Evolutionary conservation across 2,329 filamentous ascomycete species (phyloP), one percentile per base, ranked within the genome.

Genomic region (Helicocarpus griseus): DNA sequence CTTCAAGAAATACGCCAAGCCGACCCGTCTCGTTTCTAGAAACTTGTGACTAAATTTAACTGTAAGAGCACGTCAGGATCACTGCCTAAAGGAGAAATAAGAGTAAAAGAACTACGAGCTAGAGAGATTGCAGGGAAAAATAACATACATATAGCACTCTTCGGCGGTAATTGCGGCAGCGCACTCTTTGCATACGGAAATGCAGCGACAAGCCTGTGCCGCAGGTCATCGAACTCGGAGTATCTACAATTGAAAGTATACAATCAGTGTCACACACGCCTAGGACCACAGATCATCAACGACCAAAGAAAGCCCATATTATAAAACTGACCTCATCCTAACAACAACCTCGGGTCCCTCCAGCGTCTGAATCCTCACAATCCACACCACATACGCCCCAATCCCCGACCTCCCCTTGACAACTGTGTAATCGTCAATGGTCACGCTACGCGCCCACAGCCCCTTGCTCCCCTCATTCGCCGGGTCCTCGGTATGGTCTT

Each of bases 301-400:
- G n/a, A n/a, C n/a, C n/a, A n/a, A n/a, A n/a, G n/a, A n/a, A n/a
- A n/a, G n/a, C n/a, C n/a, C n/a, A 31, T 31, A 31, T 31, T 31
- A 43, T 33, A 9, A 22, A 14, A 56, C 55, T 51, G 62, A 80
- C 76, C 80, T 77, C 70, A 83, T 83, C 41, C 77, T 75, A 56
- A 81, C 74, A 50, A 71, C 75, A 65, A 82, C n/a, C n/a, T 80
- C 22, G 77, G 75, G 22, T 76, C 74, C 89, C 68, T 82, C 85
- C 48, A 97, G 73, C 3, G 89, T 96, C 66, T 93, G 83, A 41
- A 98, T 87, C 45, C 78, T 82, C 62, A 93, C 89, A 64, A 89
- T 93, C 87, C 88, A 98, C 6, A 95, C 89, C 1, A 96, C 88
- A 71, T 97, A 98, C 1, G 90, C 87, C n/a, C 91, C 91, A 45